Base-by-base conservation (phyloP, 495 filamentous ascomycete species). In the Beverwykella pulmonaria region DNA sequence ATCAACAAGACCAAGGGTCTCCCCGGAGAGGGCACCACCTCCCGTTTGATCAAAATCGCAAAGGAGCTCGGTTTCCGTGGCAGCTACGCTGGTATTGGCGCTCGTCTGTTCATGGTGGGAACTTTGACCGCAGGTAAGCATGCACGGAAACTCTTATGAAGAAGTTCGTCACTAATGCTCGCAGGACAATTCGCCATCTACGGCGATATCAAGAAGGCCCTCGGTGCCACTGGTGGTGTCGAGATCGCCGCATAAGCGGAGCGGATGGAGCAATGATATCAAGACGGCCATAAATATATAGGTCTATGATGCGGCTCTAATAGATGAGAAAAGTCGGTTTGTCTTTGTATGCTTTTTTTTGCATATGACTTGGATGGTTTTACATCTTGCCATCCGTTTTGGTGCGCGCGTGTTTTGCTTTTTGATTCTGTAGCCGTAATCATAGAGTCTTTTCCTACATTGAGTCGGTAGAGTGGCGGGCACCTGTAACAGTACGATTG, bases 1-100 rank as follows among this genome's bases (percentile, higher is more conserved):
- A 98, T 98, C 87, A 98, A 98, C 91, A 98, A 98, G 92, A 96
- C 92, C 80, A 92, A 91, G 82, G 94, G 94, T 79, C 82, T 88
- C 50, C 94, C 94, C 61, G 94, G 94, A 81, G 93, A 98, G 86
- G 87, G 93, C 77, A 98, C 92, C 75, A 89, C 87, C 70, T 84
- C 81, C 80, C 91, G 94, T 79, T 82, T 98, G 67, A 85, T 97
- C 83, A 97, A 97, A 89, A 98, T 98, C 77, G 92, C 80, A 69
- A 90, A 90, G 79, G 94, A 98, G 82, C 90, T 98, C 72, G 94
- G 94, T 75, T 72, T 98, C 72, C 85, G 85, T 67, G 94, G 94
- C 76, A 90, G 86, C 41, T 98, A 90, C 82, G 83, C 84, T 69
- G 94, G 94, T 86, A 92, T 98, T 75, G 92, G 92, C 74, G 92